A percentile compares a stretch with the other conserved stretches of the same genome.
Conservation (phyloP, 1,139 yeast genomes). For the Hansenula lynferdii region DNA sequence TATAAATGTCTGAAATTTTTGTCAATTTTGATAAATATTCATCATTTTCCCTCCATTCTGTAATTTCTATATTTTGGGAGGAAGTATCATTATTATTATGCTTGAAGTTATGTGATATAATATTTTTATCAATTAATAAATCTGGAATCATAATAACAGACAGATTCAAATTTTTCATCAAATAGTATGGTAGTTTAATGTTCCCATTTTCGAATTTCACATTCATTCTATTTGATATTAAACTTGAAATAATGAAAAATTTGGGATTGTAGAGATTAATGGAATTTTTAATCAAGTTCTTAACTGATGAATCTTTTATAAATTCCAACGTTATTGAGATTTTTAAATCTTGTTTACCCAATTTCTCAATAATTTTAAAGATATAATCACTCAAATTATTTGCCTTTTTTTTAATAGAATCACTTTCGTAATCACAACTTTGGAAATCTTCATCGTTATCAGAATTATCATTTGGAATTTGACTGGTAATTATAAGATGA, state of each 20-base stretch:
- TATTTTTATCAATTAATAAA: constrained; percentile 21
- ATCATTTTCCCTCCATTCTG: background rate
- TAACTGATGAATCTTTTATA: constrained; percentile 34
- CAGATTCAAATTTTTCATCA: constrained; percentile 27
- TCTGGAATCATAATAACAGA: constrained; percentile 30
- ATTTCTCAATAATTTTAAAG: constrained; percentile 10
- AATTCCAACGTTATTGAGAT: constrained; percentile 53
- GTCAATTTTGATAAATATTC: background rate
- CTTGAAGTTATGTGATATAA: constrained; percentile 3
- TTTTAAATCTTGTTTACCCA: constrained; percentile 25
- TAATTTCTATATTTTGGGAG: background rate
- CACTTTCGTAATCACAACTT: no score
- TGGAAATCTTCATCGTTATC: constrained; percentile 26
- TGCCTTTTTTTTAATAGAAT: constrained; percentile 17
- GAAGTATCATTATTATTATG: background rate
- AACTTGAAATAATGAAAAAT: constrained; percentile 37
- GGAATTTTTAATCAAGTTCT: constrained; percentile 44
- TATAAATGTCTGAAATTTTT: constrained; percentile 1
- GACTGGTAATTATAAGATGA: constrained; percentile 45
- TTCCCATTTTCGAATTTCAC: constrained; percentile 26
- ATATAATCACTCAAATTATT: constrained; percentile 19
- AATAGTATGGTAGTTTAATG: constrained; percentile 29
- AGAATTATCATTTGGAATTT: constrained; percentile 35
- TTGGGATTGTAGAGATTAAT: constrained; percentile 52
- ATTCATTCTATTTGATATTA: constrained; percentile 27